Evolutionary conservation across 164 flowering plant species (phyloP), one percentile per base, ranked within the genome.

Genomic region (Vitis labrusca): DNA sequence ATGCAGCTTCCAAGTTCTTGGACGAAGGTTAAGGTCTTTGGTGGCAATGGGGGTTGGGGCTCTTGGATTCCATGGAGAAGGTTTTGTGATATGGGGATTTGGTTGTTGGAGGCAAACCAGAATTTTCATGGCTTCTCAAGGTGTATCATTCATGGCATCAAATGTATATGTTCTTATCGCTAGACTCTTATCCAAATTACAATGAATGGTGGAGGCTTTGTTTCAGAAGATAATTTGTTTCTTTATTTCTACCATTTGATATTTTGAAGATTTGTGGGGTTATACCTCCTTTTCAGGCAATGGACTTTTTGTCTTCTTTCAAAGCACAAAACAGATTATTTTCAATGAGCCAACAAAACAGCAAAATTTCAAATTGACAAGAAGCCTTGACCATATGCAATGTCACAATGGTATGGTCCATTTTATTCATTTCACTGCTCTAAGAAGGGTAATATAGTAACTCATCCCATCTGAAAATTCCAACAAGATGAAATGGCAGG

Each of bases 61-160:
- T 71, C 47, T 74, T n/a, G 71, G 66, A 3, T 63, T 70, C 71
- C 71, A 51, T 65, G 76, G 59, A 11, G 74, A 50, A 44, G 79
- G 47, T 3, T 67, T 78, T 76, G 72, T 65, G 52, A 71, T 64
- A 55, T 29, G 66, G 12, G 61, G 63, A 29, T 70, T 70, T 47
- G 73, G 67, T 44, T 37, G 67, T 52, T 69, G 50, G 54, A 71
- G 71, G 44, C 58, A 72, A 12, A 27, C 51, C 4, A 85, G 84
- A 64, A 82, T 67, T 63, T 73, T 76, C 90, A 86, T 84, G 77
- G 72, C 58, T 74, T 79, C 52, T 69, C 51, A 10, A 32, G 59
- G 32, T 44, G 15, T 15, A 27, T 9, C 44, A 37, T n/a, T 50
- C 37, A 0, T 50, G 56, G 9, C 10, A 51, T 19, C 12, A n/a